Base-by-base conservation (phyloP, 805 yeast species). In the Cyberlindnera nakhonratchasimensis region DNA sequence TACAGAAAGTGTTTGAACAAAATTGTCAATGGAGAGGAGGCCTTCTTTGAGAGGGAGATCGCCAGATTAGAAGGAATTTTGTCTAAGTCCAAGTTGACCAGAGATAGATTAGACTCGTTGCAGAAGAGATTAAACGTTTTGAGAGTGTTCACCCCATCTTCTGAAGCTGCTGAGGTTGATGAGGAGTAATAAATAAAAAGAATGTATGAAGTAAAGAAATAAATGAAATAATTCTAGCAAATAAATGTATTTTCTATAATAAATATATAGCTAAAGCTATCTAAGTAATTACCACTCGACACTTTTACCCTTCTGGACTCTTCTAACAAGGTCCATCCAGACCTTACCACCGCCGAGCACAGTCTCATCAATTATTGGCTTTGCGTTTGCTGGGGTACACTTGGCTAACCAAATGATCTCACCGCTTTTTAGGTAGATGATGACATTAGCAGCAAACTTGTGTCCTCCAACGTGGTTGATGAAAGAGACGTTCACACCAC, bases 391-490 rank as follows among this genome's bases (percentile, higher is more conserved):
- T 4, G 98, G 98, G 3, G 77, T 71, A 42, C 95, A 82, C 47
- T 91, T 73, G 1, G 95, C 99, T 58, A 87, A 67, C 97, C 97
- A 89, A 22, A 89, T 75, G 44, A 82, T 80, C 51, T 86, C 85
- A 6, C 93, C 95, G 10, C 76, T 55, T 49, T 74, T 79, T 50
- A 80, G 65, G 58, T 88, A 89, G 13, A 91, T 76, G 39, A 88
- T 72, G 3, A 87, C 85, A 61, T 91, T 91, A 2, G 97, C 97
- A 1, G 93, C 88, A 63, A 71, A 93, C 62, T 93, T 93, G 65
- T 91, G 99, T 5, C 98, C 98, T 6, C 99, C 99, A 21, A 91
- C 85, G 62, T 91, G 99, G 56, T 86, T 89, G 23, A 85, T 75
- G 53, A 62, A 89, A 2, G 74, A 69, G 2, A 89, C 87, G 6